Evolutionary conservation across 495 filamentous ascomycete genomes (phyloP).

Genomic region (Poronia punctata): DNA sequence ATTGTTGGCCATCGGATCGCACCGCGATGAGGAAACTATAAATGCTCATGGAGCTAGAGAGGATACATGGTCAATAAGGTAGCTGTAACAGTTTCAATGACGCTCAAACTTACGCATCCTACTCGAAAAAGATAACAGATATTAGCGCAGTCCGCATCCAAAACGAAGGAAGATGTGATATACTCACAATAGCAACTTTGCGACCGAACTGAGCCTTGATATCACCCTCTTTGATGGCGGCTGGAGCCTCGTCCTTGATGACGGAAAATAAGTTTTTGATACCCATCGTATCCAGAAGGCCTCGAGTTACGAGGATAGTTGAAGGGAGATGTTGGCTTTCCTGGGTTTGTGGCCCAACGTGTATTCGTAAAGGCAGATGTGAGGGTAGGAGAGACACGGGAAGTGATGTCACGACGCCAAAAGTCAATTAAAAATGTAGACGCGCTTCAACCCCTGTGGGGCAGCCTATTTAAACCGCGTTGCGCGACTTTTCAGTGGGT

Average conservation of each 20-base stretch:
- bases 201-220: conserved; percentile 98
- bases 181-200: conserved; percentile 88
- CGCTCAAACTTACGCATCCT: conserved; percentile 73
- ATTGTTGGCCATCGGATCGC: conserved; percentile 89
- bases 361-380: background rate
- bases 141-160: background rate
- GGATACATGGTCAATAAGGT: background rate
- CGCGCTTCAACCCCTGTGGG: too few species aligned
- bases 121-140: conserved; percentile 3
- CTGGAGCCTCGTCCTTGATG: conserved; percentile 85
- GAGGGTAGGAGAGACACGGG: background rate
- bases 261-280: conserved; percentile 85
- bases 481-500: conserved; percentile 6
- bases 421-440: conserved; percentile 19
- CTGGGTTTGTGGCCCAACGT: background rate
- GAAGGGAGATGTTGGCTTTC: too few species aligned
- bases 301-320: too few species aligned
- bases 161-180: background rate
- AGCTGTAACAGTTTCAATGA: background rate
- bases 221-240: conserved; percentile 90
- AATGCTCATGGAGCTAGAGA: conserved; percentile 85
- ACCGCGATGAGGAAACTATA: conserved; percentile 98
- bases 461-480: too few species aligned
- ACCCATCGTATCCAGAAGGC: conserved; percentile 56
- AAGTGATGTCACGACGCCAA: conserved; percentile 26